Evolutionary conservation across 164 flowering plant genomes (phyloP).

Genomic region (Magnolia officinalis): DNA sequence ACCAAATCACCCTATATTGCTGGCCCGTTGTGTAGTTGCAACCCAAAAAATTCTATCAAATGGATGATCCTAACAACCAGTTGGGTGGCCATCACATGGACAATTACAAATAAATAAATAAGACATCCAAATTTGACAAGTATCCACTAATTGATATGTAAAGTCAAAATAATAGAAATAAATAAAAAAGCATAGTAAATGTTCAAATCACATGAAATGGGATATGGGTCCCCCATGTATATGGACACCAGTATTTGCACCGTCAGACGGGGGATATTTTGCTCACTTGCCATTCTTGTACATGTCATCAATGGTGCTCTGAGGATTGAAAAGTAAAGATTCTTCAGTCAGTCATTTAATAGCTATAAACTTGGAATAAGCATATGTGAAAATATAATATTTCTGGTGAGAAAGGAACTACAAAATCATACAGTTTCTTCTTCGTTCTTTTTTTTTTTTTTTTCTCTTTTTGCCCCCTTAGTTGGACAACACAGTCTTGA

Average conservation of each 20-base stretch:
- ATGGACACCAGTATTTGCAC: too few relatives aligned
- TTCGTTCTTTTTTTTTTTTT: too few relatives aligned
- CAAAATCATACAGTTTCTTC: too few relatives aligned
- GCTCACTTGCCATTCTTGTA: conserved; percentile 46
- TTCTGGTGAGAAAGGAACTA: background rate
- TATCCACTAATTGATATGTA: background rate
- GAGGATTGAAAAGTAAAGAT: conserved; percentile 12
- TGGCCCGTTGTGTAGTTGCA: too few relatives aligned
- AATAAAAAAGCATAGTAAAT: background rate
- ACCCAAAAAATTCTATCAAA: too few relatives aligned
- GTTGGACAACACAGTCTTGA: background rate
- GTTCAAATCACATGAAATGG: background rate
- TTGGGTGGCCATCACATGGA: too few relatives aligned
- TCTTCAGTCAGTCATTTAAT: background rate
- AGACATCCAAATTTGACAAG: too few relatives aligned
- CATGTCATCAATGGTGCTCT: conserved; percentile 62
- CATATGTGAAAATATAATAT: background rate
- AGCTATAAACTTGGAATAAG: background rate
- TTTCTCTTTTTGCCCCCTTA: too few relatives aligned
- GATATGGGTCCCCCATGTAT: background rate
- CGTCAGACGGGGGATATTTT: too few relatives aligned
- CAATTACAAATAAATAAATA: too few relatives aligned
- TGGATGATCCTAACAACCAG: too few relatives aligned
- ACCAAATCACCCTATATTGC: too few relatives aligned
- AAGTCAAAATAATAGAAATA: background rate